Percentiles rank a stretch among this genome's conserved stretches.
Evolutionary conservation across 495 filamentous ascomycete genomes (phyloP).

Genomic region (Parachaetomium inaequale): DNA sequence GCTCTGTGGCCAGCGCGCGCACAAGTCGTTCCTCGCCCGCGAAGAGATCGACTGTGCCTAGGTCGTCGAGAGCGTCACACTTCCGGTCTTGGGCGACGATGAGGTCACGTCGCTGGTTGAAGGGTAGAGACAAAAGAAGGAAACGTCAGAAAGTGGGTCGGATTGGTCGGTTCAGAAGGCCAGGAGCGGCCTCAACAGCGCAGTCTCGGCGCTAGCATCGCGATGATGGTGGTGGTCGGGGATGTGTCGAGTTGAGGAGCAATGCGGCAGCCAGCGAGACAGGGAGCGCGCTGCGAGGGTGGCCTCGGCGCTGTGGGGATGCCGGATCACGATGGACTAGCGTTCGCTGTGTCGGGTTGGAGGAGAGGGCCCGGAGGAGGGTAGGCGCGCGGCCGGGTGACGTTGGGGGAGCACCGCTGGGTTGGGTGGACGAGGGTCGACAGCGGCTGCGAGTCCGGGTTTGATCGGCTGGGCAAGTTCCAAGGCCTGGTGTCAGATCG

Average conservation of each 20-base stretch:
- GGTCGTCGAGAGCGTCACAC: constrained; percentile 26
- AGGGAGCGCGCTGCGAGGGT: constrained; percentile 4
- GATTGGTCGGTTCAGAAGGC: constrained; percentile 17
- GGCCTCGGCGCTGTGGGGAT: neutral
- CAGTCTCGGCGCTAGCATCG: constrained; percentile 18
- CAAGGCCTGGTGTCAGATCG: constrained; percentile 24
- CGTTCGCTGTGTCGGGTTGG: constrained; percentile 3
- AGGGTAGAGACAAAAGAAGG: constrained; percentile 19
- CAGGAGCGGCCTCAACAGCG: constrained; percentile 20
- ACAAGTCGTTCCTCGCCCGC: constrained; percentile 54
- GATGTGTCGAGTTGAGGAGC: constrained; percentile 14
- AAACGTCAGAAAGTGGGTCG: constrained; percentile 14
- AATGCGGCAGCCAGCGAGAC: neutral
- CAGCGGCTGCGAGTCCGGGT: constrained; percentile 22
- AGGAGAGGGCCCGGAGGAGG: neutral
- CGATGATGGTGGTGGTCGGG: constrained; percentile 23
- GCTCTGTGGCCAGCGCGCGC: constrained; percentile 38
- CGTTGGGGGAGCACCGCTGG: neutral
- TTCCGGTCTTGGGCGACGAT: constrained; percentile 19
- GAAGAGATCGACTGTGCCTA: constrained; percentile 50
- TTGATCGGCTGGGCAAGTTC: constrained; percentile 34
- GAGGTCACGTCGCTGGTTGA: constrained; percentile 15
- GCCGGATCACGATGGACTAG: neutral
- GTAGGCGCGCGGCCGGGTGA: neutral
- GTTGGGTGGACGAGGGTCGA: constrained; percentile 7